Evolutionary conservation across 495 filamentous ascomycete species (phyloP), one percentile per base, ranked within the genome.

Genomic region (Poronia punctata): DNA sequence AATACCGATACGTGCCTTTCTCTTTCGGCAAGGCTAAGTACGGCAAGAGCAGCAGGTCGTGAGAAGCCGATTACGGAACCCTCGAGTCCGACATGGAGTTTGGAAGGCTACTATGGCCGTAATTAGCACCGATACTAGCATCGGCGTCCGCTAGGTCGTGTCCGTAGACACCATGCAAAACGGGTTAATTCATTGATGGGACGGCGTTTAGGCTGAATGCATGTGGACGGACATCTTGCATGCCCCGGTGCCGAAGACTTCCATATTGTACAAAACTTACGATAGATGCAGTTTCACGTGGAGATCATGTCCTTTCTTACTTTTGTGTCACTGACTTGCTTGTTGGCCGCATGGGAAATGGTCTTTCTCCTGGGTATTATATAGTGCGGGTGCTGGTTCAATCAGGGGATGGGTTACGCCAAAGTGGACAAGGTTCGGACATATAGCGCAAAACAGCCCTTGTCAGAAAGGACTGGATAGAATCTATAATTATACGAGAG

Each of bases 1-100:
- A 97, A 70, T 98, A 98, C 70, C 86, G 92, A 65, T 98, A 96
- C 59, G 88, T 96, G 20, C 89, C 89, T 27, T 96, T 96, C 72
- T 81, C 86, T 12, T 80, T 95, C 49, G 89, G 89, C 60, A 96
- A 96, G 78, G 75, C 84, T 19, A 76, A 78, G 43, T 96, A 95
- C 66, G 71, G 64, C 45, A 77, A 74, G 63, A 68, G 59, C 54
- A 74, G 70, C 55, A 60, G 57, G 20, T 58, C 55, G 16, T 68
- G 46, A 52, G 43, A 20, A n/a, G 27, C 17, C 14, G 24, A 4
- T 20, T 26, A 12, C 16, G 6, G 14, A 18, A 15, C 11, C 11
- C 18, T 22, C 16, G 40, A 17, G 12, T 7, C 17, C 21, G 12
- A 12, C 9, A 9, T 22, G 10, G 38, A 21, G 24, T 22, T 22